A percentile compares a stretch with the other conserved stretches of the same genome.
These are phyloP conservation scores for Macadamia integrifolia DNA, from an alignment of 164 flowering plant genomes.

Conservation along the genomic window DNA sequence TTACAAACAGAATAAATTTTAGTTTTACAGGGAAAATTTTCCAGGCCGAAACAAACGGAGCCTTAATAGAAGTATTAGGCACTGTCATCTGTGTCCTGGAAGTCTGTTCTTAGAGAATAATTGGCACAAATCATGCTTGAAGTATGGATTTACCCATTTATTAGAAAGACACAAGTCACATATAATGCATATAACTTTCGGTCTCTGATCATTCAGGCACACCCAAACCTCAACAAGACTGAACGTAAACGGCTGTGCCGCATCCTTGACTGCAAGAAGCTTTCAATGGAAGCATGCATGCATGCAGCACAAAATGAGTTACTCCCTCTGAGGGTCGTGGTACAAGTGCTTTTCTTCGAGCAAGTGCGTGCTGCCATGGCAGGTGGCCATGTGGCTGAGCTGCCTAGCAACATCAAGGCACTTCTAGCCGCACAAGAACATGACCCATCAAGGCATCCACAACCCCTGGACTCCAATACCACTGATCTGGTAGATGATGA, in stretches of 20 bases:
- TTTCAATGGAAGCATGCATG: conserved; percentile 85
- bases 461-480: conserved; percentile 27
- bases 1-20: background rate
- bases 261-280: conserved; percentile 85
- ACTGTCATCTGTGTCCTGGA: background rate
- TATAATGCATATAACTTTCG: background rate
- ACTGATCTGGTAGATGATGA: conserved; percentile 52
- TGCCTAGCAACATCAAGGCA: conserved; percentile 73
- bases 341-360: conserved; percentile 93
- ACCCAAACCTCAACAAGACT: conserved; percentile 72
- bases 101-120: background rate
- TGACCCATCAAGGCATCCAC: conserved; percentile 36
- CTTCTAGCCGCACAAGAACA: conserved; percentile 46
- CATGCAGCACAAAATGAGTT: conserved; percentile 94
- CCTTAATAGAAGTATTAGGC: no score
- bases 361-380: conserved; percentile 69
- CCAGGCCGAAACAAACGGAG: background rate
- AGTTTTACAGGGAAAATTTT: background rate
- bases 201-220: conserved; percentile 42
- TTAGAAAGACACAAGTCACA: background rate
- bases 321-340: conserved; percentile 94
- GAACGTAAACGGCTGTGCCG: conserved; percentile 84
- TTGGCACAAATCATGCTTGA: no score
- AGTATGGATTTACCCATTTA: no score
- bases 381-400: conserved; percentile 57